Conservation (phyloP, 768 basidiomycete genomes). For the Dendrothele bispora region DNA sequence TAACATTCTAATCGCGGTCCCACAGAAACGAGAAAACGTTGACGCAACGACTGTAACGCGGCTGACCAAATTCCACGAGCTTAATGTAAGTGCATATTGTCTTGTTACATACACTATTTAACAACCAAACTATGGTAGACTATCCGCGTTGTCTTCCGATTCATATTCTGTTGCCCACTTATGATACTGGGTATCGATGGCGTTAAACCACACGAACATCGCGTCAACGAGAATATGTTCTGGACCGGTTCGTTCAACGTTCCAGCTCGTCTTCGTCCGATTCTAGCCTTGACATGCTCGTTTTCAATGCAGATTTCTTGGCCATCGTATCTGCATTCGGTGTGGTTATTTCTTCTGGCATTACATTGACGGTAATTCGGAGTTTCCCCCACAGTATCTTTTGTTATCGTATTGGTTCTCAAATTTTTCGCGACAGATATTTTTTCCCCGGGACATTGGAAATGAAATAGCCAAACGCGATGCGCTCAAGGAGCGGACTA, state of each 20-base stretch:
- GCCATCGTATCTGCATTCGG: conserved; percentile 60
- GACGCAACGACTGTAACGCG: conserved; percentile 67
- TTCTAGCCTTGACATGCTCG: conserved; percentile 6
- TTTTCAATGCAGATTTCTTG: conserved; percentile 66
- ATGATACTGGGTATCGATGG: conserved; percentile 72
- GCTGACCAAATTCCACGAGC: conserved; percentile 76
- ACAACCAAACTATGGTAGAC: conserved; percentile 39
- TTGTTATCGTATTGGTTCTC: not conserved
- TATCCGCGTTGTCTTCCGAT: conserved; percentile 72
- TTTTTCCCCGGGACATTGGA: conserved; percentile 80
- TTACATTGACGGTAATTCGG: conserved; percentile 80
- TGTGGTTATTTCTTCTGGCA: conserved; percentile 63
- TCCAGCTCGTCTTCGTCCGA: not conserved
- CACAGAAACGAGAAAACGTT: conserved; percentile 59
- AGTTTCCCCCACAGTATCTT: conserved; percentile 23
- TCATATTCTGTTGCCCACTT: conserved; percentile 66
- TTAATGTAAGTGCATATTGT: conserved; percentile 64
- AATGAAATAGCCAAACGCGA: conserved; percentile 59
- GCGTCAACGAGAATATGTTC: conserved; percentile 63
- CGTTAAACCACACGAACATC: conserved; percentile 53
- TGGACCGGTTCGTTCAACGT: conserved; percentile 47
- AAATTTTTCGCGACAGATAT: conserved; percentile 53
- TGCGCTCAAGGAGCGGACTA: conserved; percentile 39
- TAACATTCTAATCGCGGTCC: conserved; percentile 1
- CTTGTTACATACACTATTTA: not conserved